phyloP scores from a whole-genome alignment of 2,329 filamentous ascomycete genomes.

The Fusarium sublunatum region DNA sequence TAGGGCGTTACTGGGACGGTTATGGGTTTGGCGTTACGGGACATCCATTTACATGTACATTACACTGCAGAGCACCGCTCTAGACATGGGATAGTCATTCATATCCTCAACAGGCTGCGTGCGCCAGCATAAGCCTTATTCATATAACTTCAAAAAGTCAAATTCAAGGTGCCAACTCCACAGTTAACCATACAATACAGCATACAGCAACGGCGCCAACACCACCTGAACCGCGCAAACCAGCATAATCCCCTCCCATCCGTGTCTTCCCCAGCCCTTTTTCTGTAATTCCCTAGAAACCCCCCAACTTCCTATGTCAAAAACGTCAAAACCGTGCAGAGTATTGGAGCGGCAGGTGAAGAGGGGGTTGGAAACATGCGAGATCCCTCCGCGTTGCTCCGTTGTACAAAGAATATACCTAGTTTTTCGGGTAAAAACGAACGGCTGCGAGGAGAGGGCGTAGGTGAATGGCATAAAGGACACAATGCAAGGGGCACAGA shows the following conservation, averaged over 20 bases:
- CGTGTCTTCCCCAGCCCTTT: slow-evolving; percentile 16
- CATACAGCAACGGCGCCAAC: slow-evolving; percentile 38
- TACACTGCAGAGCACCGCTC: not conserved
- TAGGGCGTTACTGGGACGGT: slow-evolving; percentile 1
- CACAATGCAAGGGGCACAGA: slow-evolving; percentile 24
- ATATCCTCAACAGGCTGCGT: not conserved
- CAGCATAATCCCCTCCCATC: slow-evolving; percentile 17
- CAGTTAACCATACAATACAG: slow-evolving; percentile 42
- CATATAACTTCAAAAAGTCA: slow-evolving; percentile 17
- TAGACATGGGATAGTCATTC: not conserved
- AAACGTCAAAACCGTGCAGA: slow-evolving; percentile 20
- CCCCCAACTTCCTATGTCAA: slow-evolving; percentile 21
- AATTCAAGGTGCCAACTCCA: slow-evolving; percentile 38
- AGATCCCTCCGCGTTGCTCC: slow-evolving; percentile 2
- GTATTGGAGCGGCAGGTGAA: slow-evolving; percentile 6
- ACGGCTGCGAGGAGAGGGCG: slow-evolving; percentile 11
- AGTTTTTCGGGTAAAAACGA: slow-evolving; percentile 10
- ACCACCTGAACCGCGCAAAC: slow-evolving; percentile 29
- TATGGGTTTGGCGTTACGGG: not conserved
- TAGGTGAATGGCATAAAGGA: slow-evolving; percentile 8
- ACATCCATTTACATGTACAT: slow-evolving; percentile 8
- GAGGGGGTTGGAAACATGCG: not conserved
- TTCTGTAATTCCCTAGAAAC: slow-evolving; percentile 24
- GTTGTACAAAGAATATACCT: not conserved
- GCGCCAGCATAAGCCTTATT: not conserved